Evolutionary conservation across 1,284 basidiomycete species (phyloP).

Genomic region (Laetiporus sulphureus): DNA sequence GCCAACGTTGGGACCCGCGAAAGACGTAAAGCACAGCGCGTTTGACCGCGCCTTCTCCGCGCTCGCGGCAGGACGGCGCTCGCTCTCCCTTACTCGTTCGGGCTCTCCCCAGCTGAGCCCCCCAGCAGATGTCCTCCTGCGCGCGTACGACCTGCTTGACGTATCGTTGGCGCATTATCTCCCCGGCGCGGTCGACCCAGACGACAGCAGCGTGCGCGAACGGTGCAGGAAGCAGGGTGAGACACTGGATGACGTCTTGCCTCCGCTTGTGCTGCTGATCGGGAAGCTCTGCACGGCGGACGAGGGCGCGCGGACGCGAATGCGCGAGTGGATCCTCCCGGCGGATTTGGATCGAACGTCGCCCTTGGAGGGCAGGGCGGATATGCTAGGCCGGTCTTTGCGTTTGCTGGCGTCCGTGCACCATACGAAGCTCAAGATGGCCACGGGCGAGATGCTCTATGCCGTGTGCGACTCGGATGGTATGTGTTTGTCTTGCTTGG

Average conservation of each 20-base stretch:
- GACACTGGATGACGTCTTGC: constrained; percentile 68
- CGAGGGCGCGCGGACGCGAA: constrained; percentile 43
- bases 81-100: constrained; percentile 37
- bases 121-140: constrained; percentile 48
- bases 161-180: constrained; percentile 57
- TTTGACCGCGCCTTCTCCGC: constrained; percentile 60
- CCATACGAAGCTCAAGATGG: constrained; percentile 63
- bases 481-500: constrained; percentile 29
- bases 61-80: constrained; percentile 48
- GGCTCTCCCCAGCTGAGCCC: constrained; percentile 22
- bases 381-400: constrained; percentile 73
- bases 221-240: constrained; percentile 39
- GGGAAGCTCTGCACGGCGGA: constrained; percentile 63
- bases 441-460: constrained; percentile 83
- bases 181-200: constrained; percentile 55
- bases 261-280: constrained; percentile 70
- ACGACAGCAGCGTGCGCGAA: constrained; percentile 52
- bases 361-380: constrained; percentile 64
- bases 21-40: constrained; percentile 39
- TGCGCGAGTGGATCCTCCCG: constrained; percentile 68
- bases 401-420: constrained; percentile 73
- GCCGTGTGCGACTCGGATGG: constrained; percentile 76
- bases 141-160: constrained; percentile 61
- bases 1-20: constrained; percentile 26
- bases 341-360: constrained; percentile 70